These are phyloP conservation scores for Vitis hybrid DNA, from an alignment of 177 flowering plant genomes.

Conservation along the genomic window DNA sequence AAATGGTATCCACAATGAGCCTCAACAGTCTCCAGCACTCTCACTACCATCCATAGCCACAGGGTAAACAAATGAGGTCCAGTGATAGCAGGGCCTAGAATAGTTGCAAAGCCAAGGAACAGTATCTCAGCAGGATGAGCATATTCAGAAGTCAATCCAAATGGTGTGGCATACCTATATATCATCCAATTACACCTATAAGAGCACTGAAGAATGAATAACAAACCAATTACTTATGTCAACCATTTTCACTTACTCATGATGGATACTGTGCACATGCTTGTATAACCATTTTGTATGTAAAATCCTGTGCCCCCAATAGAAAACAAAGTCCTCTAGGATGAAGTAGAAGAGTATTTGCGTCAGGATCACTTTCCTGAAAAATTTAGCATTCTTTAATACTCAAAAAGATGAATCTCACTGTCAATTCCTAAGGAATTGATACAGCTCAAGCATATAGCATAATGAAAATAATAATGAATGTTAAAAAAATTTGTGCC, in stretches of 20 bases:
- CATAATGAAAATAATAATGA: background rate
- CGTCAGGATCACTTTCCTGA: constrained; percentile 77
- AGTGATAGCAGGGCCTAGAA: constrained; percentile 94
- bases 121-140: constrained; percentile 99
- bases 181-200: background rate
- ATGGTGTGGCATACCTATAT: constrained; percentile 96
- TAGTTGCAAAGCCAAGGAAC: constrained; percentile 98
- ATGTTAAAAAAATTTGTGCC: constrained; percentile 29
- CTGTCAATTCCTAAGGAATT: background rate
- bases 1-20: constrained; percentile 99
- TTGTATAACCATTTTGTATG: constrained; percentile 98
- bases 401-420: constrained; percentile 7
- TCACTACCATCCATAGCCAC: constrained; percentile 94
- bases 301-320: constrained; percentile 95
- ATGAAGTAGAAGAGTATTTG: constrained; percentile 93
- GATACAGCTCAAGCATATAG: background rate
- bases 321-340: constrained; percentile 94
- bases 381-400: constrained; percentile 4
- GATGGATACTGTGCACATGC: constrained; percentile 98
- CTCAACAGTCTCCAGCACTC: constrained; percentile 98
- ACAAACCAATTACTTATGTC: too few relatives aligned
- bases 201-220: background rate
- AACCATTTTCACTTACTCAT: constrained; percentile 65
- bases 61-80: constrained; percentile 95
- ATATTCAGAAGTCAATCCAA: constrained; percentile 98